These are phyloP conservation scores for Colletotrichum godetiae DNA, from an alignment of 2,329 filamentous ascomycete genomes.

Conservation along the genomic window DNA sequence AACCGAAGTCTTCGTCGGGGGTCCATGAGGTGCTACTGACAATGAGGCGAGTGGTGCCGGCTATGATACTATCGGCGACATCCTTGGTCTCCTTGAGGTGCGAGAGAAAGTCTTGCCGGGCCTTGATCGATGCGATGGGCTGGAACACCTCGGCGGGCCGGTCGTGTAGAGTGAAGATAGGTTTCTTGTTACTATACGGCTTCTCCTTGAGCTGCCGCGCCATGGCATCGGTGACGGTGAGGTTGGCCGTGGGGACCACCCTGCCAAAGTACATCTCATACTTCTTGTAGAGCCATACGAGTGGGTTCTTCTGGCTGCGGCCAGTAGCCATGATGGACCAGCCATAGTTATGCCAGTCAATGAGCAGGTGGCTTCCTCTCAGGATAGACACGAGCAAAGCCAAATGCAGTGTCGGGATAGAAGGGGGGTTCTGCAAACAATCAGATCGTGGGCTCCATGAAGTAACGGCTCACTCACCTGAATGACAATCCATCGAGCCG, in stretches of 20 bases:
- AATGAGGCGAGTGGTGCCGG: slow-evolving; percentile 73
- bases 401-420: slow-evolving; percentile 88
- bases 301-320: slow-evolving; percentile 69
- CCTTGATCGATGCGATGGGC: slow-evolving; percentile 64
- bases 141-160: slow-evolving; percentile 86
- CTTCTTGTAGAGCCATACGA: slow-evolving; percentile 80
- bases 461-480: slow-evolving; percentile 61
- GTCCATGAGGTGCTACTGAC: slow-evolving; percentile 99
- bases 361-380: slow-evolving; percentile 83
- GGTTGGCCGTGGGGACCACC: slow-evolving; percentile 75
- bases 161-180: slow-evolving; percentile 83
- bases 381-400: slow-evolving; percentile 78
- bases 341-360: slow-evolving; percentile 99
- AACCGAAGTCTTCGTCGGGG: slow-evolving; percentile 91
- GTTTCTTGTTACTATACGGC: slow-evolving; percentile 73
- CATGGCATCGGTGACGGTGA: slow-evolving; percentile 94
- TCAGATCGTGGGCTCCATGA: not conserved
- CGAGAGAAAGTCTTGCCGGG: slow-evolving; percentile 69
- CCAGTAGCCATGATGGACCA: slow-evolving; percentile 86
- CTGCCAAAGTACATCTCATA: slow-evolving; percentile 83
- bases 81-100: slow-evolving; percentile 72
- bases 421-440: slow-evolving; percentile 82
- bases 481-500: slow-evolving; percentile 86
- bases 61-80: slow-evolving; percentile 68
- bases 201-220: slow-evolving; percentile 71